phyloP scores from a whole-genome alignment of 2,329 filamentous ascomycete species.

The Bipolaris victoriae region DNA sequence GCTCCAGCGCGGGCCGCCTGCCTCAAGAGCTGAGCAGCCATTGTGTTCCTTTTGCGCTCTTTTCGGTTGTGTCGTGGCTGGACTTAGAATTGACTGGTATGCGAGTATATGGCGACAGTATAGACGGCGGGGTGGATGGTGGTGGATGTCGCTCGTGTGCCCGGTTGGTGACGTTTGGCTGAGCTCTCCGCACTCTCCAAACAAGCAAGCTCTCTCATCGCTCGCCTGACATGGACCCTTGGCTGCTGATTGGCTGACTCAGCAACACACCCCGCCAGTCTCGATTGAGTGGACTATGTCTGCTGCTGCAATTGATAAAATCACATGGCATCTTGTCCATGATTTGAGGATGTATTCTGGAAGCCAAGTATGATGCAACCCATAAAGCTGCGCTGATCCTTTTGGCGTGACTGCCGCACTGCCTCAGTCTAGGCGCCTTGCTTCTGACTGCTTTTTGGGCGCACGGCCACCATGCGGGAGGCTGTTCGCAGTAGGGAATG shows the following conservation, averaged over 20 bases:
- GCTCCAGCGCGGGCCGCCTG: conserved; percentile 48
- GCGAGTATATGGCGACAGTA: not conserved
- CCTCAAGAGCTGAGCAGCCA: conserved; percentile 54
- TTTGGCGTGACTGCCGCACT: not conserved
- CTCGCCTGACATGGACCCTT: conserved; percentile 16
- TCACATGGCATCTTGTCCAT: not conserved
- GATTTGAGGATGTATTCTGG: not conserved
- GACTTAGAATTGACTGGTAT: not conserved
- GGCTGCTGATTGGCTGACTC: conserved; percentile 6
- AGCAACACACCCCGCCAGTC: not conserved
- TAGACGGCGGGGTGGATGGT: not conserved
- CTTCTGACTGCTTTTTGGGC: not conserved
- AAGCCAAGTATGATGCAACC: not conserved
- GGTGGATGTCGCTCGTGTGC: conserved; percentile 12
- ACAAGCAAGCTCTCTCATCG: conserved; percentile 16
- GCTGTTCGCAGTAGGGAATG: too few relatives aligned
- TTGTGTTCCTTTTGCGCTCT: conserved; percentile 27
- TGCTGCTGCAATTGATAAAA: not conserved
- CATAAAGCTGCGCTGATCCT: not conserved
- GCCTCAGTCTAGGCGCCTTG: not conserved
- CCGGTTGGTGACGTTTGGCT: conserved; percentile 16
- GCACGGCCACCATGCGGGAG: not conserved
- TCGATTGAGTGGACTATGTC: conserved; percentile 6
- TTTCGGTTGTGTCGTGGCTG: not conserved
- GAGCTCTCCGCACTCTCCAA: conserved; percentile 14